Percentiles rank a stretch among this genome's conserved stretches.
phyloP scores from a whole-genome alignment of 208 protist genomes.

The Leishmania amazonensis region DNA sequence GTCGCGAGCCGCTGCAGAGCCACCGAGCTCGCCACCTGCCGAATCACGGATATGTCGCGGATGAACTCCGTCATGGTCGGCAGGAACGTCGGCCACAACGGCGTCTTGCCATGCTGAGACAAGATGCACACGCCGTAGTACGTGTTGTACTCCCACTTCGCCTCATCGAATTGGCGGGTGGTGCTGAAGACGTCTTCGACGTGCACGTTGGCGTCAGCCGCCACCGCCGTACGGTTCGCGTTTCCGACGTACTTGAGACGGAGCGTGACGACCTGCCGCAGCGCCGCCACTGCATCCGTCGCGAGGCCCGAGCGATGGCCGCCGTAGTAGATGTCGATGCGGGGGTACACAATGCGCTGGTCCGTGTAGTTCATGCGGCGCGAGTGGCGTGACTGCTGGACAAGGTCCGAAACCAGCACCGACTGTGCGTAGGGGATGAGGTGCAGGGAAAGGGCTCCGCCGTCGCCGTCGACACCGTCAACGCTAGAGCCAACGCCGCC shows the following conservation, averaged over 20 bases:
- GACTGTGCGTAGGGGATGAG: conserved; percentile 50
- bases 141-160: conserved; percentile 86
- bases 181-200: conserved; percentile 90
- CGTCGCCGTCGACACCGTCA: conserved; percentile 5
- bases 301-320: conserved; percentile 29
- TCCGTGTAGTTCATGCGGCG: conserved; percentile 75
- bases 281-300: conserved; percentile 57
- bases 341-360: conserved; percentile 78
- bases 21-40: conserved; percentile 54
- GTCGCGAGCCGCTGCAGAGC: conserved; percentile 81
- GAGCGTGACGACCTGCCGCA: conserved; percentile 69
- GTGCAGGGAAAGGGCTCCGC: conserved; percentile 28
- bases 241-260: conserved; percentile 80
- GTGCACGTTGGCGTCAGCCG: conserved; percentile 35
- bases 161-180: conserved; percentile 79
- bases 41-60: conserved; percentile 73
- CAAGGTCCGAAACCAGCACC: conserved; percentile 46
- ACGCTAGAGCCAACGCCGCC: conserved; percentile 9
- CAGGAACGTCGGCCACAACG: conserved; percentile 79
- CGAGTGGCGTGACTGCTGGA: conserved; percentile 50
- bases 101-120: conserved; percentile 62
- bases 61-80: conserved; percentile 83
- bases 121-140: conserved; percentile 91
- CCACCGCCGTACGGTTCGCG: conserved; percentile 35
- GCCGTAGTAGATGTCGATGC: conserved; percentile 71